Evolutionary conservation across 2,329 filamentous ascomycete genomes (phyloP).

Genomic region (Thielaviopsis euricoi): DNA sequence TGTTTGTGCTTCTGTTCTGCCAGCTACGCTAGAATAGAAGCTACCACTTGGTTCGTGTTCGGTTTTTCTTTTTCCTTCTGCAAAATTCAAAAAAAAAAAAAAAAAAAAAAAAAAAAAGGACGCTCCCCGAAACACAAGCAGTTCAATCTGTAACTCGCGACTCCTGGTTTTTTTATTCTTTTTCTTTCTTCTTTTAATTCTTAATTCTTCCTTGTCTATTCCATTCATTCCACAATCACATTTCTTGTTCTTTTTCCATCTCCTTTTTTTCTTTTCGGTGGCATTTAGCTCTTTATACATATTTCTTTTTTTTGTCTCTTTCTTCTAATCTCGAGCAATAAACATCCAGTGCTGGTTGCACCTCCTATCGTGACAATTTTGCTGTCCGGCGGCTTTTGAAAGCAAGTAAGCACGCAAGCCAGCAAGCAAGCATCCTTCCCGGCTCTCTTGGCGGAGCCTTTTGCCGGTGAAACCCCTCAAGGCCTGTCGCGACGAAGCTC

Average conservation of each 20-base stretch:
- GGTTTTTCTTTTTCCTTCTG: neutral
- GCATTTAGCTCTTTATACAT: too few species aligned
- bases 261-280: neutral
- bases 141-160: slow-evolving; percentile 9
- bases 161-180: slow-evolving; percentile 6
- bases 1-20: too few species aligned
- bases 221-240: neutral
- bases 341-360: neutral
- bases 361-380: neutral
- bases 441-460: neutral
- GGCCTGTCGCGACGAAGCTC: neutral
- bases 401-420: too few species aligned
- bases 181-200: slow-evolving; percentile 1
- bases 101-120: slow-evolving; percentile 4
- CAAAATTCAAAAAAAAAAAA: neutral
- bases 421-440: neutral
- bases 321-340: neutral
- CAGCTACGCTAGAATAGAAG: too few species aligned
- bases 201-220: neutral
- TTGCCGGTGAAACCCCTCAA: neutral
- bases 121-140: slow-evolving; percentile 10
- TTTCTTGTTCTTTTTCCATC: neutral
- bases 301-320: too few species aligned
- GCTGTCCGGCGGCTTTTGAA: neutral
- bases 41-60: neutral